phyloP scores from a whole-genome alignment of 208 protist species.

The Leishmania aethiopica region DNA sequence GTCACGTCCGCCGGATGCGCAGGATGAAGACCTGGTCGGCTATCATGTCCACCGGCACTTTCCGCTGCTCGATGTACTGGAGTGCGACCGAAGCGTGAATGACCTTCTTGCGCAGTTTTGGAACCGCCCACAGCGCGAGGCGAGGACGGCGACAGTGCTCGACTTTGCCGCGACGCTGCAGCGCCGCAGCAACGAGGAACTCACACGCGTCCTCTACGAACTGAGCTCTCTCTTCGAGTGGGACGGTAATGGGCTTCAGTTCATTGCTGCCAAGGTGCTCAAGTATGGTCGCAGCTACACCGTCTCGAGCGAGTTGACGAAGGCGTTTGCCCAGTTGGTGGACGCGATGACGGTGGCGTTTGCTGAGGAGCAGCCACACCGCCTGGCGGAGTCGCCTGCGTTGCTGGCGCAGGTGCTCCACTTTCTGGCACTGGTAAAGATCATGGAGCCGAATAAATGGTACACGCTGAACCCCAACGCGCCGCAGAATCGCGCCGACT shows the following conservation, averaged over 20 bases:
- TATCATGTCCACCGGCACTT: slow-evolving; percentile 62
- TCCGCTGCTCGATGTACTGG: slow-evolving; percentile 72
- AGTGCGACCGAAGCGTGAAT: slow-evolving; percentile 69
- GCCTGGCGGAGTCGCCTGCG: slow-evolving; percentile 53
- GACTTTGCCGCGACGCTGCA: slow-evolving; percentile 76
- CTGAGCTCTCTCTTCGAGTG: slow-evolving; percentile 66
- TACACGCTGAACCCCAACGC: slow-evolving; percentile 64
- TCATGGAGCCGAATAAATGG: slow-evolving; percentile 90
- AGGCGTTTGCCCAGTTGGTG: slow-evolving; percentile 70
- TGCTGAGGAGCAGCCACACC: slow-evolving; percentile 65
- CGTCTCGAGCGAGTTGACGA: slow-evolving; percentile 57
- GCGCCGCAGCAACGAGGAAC: slow-evolving; percentile 61
- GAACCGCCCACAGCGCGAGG: slow-evolving; percentile 57
- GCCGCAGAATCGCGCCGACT: slow-evolving; percentile 80
- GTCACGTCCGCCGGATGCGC: slow-evolving; percentile 2
- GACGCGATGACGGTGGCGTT: slow-evolving; percentile 63
- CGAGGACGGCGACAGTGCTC: slow-evolving; percentile 68
- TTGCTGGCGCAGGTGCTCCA: slow-evolving; percentile 74
- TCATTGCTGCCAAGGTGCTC: slow-evolving; percentile 49
- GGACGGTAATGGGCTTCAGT: slow-evolving; percentile 78
- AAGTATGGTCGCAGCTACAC: slow-evolving; percentile 79
- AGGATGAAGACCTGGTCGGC: slow-evolving; percentile 34
- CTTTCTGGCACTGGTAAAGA: slow-evolving; percentile 83
- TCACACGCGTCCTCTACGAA: slow-evolving; percentile 69
- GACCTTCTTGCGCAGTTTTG: slow-evolving; percentile 77